Percentiles rank a stretch among this genome's conserved stretches.
phyloP scores from a whole-genome alignment of 2,329 filamentous ascomycete species.

The Epichloe brachyelytri region DNA sequence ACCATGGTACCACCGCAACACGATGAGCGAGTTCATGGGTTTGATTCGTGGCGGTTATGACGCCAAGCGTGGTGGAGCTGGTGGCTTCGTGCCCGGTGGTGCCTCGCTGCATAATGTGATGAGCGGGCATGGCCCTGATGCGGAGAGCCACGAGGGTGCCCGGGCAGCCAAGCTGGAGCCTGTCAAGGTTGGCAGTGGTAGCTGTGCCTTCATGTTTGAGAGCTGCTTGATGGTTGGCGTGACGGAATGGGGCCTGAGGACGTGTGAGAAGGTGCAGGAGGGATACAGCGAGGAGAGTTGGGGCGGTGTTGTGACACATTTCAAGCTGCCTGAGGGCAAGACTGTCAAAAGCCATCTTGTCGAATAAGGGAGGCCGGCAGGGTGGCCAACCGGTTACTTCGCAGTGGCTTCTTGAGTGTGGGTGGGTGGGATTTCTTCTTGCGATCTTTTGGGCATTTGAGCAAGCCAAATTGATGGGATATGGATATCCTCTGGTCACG shows the following conservation, averaged over 20 bases:
- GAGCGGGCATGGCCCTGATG: slow-evolving; percentile 53
- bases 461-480: too few relatives aligned
- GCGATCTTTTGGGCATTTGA: too few relatives aligned
- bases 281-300: slow-evolving; percentile 58
- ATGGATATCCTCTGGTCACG: too few relatives aligned
- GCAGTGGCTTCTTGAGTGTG: too few relatives aligned
- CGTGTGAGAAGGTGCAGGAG: slow-evolving; percentile 43
- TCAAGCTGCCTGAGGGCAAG: slow-evolving; percentile 30
- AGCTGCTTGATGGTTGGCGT: slow-evolving; percentile 58
- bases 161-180: slow-evolving; percentile 40
- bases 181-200: slow-evolving; percentile 44
- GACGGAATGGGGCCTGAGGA: slow-evolving; percentile 53
- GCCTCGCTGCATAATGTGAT: slow-evolving; percentile 57
- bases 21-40: slow-evolving; percentile 54
- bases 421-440: too few relatives aligned
- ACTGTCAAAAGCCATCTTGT: slow-evolving; percentile 15
- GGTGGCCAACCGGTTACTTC: too few relatives aligned
- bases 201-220: slow-evolving; percentile 60
- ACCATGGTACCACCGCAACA: slow-evolving; percentile 62
- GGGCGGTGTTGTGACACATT: slow-evolving; percentile 53
- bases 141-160: slow-evolving; percentile 41
- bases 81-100: slow-evolving; percentile 44
- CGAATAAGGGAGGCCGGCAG: background rate
- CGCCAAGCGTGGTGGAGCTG: slow-evolving; percentile 40
- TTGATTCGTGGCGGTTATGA: slow-evolving; percentile 46